phyloP scores from a whole-genome alignment of 257 asterid species.

The Dorcoceras hygrometricum region DNA sequence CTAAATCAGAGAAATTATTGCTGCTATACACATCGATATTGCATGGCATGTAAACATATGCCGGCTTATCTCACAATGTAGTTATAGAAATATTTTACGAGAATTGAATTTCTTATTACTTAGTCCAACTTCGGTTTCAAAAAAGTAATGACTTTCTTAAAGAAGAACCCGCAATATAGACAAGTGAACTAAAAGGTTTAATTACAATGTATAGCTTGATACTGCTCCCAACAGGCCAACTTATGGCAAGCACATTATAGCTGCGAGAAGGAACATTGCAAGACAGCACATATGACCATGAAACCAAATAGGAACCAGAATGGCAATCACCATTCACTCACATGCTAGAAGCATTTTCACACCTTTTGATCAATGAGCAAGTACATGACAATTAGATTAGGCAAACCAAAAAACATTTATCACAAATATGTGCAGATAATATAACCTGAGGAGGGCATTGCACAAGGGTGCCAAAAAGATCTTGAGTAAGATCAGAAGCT shows the following conservation, averaged over 20 bases:
- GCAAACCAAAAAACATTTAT: background rate
- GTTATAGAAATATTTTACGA: background rate
- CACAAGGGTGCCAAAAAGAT: constrained; percentile 74
- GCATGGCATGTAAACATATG: background rate
- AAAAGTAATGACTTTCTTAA: constrained; percentile 1
- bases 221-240: background rate
- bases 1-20: constrained; percentile 13
- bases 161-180: constrained; percentile 8
- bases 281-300: background rate
- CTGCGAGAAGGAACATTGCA: background rate
- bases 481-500: constrained; percentile 73
- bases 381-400: background rate
- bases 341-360: background rate
- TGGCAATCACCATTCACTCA: background rate
- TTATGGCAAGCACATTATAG: background rate
- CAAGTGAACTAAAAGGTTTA: background rate
- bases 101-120: constrained; percentile 5
- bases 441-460: constrained; percentile 74
- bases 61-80: background rate
- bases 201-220: background rate
- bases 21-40: background rate
- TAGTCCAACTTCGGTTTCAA: background rate
- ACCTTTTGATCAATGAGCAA: constrained; percentile 1
- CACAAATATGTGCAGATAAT: constrained; percentile 18
- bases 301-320: constrained; percentile 17